Evolutionary conservation across 352 stramenopile genomes (phyloP).

Genomic region (Blastocystis sp.): DNA sequence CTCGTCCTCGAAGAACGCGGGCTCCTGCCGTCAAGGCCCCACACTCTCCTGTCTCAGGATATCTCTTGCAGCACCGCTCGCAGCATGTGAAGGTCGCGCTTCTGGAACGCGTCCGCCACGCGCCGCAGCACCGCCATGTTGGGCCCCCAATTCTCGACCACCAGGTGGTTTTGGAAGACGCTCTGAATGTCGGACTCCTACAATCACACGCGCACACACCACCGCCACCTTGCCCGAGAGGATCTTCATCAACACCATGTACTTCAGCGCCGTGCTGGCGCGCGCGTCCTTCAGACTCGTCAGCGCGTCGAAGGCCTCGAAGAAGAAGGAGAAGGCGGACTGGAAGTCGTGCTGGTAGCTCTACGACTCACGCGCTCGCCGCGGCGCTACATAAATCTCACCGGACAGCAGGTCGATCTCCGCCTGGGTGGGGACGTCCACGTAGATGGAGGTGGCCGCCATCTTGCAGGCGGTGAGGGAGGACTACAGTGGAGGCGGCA

Average conservation of each 20-base stretch:
- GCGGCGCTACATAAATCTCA: constrained; percentile 68
- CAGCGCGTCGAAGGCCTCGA: constrained; percentile 92
- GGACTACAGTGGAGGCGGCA: constrained; percentile 76
- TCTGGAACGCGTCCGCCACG: constrained; percentile 88
- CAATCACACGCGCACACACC: background rate
- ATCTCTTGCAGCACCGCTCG: constrained; percentile 80
- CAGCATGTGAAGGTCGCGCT: constrained; percentile 86
- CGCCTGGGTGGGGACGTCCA: constrained; percentile 87
- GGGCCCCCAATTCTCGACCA: constrained; percentile 90
- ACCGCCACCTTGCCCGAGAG: constrained; percentile 77
- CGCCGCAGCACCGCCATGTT: constrained; percentile 91
- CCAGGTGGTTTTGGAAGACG: constrained; percentile 90
- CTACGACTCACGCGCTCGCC: constrained; percentile 78
- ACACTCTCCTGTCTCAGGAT: constrained; percentile 71
- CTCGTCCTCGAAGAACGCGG: constrained; percentile 78
- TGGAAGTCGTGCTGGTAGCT: constrained; percentile 97
- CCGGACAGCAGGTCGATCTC: constrained; percentile 76
- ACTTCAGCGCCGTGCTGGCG: constrained; percentile 86
- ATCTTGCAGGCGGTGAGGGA: constrained; percentile 92
- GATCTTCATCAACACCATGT: constrained; percentile 96
- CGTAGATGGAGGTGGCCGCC: constrained; percentile 95
- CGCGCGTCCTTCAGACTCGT: constrained; percentile 83
- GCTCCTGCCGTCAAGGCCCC: constrained; percentile 80
- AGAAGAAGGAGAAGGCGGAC: constrained; percentile 98
- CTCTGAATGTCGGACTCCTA: constrained; percentile 85